A percentile compares a stretch with the other conserved stretches of the same genome.
phyloP scores from a whole-genome alignment of 495 filamentous ascomycete species.

The Aspergillus ostianus region DNA sequence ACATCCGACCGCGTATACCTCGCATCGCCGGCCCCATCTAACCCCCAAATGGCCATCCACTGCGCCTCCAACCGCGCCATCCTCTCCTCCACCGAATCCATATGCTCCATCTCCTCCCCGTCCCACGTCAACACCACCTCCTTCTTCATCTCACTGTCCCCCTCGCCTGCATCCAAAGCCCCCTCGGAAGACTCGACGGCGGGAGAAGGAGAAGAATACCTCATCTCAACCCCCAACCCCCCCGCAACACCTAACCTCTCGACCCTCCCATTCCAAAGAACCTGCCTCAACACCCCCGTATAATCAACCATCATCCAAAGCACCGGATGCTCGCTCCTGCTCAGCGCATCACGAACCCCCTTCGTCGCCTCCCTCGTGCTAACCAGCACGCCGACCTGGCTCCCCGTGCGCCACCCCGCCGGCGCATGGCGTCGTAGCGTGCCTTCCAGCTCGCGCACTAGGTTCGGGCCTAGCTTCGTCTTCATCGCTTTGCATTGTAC shows the following conservation, averaged over 20 bases:
- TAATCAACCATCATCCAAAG: slow-evolving; percentile 52
- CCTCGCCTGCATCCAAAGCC: too few species aligned
- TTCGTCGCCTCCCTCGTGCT: slow-evolving; percentile 53
- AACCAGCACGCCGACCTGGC: slow-evolving; percentile 64
- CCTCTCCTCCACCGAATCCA: slow-evolving; percentile 36
- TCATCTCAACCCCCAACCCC: slow-evolving; percentile 58
- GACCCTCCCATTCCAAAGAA: slow-evolving; percentile 49
- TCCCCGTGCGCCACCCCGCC: slow-evolving; percentile 58
- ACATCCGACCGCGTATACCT: slow-evolving; percentile 20
- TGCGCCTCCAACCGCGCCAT: slow-evolving; percentile 26
- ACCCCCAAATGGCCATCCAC: slow-evolving; percentile 37
- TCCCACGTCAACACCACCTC: slow-evolving; percentile 57
- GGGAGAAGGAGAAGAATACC: slow-evolving; percentile 36
- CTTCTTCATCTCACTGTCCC: slow-evolving; percentile 16
- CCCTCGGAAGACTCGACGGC: neutral
- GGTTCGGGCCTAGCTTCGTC: slow-evolving; percentile 56
- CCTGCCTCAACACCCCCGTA: slow-evolving; percentile 38
- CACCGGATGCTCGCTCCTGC: slow-evolving; percentile 63
- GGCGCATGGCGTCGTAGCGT: slow-evolving; percentile 68
- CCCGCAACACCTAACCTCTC: slow-evolving; percentile 59
- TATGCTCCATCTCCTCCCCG: slow-evolving; percentile 46
- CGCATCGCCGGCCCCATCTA: slow-evolving; percentile 5
- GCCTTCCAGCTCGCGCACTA: slow-evolving; percentile 84
- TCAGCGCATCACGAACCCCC: slow-evolving; percentile 65
- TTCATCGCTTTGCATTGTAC: slow-evolving; percentile 78